Percentiles rank a stretch among this genome's conserved stretches.
phyloP scores from a whole-genome alignment of 2,329 filamentous ascomycete species.

The Chaetomiaceae sp. region DNA sequence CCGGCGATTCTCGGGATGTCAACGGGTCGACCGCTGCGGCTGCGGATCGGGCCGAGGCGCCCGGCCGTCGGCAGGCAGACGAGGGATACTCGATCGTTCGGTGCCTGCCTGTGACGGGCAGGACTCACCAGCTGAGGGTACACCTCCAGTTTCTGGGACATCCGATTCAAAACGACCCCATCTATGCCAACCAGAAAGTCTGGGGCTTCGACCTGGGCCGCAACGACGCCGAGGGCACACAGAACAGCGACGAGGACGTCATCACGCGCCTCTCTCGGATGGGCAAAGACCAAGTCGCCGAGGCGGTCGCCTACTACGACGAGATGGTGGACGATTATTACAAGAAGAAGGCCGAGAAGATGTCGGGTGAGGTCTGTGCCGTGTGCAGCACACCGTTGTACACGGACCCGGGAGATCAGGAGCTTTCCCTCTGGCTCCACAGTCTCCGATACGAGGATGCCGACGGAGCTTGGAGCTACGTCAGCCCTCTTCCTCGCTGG shows the following conservation, averaged over 20 bases:
- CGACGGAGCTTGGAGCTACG: slow-evolving; percentile 80
- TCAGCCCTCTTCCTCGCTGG: slow-evolving; percentile 80
- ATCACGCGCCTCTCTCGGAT: slow-evolving; percentile 80
- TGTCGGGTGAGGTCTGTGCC: slow-evolving; percentile 79
- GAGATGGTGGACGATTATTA: slow-evolving; percentile 90
- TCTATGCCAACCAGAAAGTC: slow-evolving; percentile 91
- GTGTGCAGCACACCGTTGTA: slow-evolving; percentile 86
- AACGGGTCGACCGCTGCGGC: slow-evolving; percentile 8
- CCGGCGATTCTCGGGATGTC: neutral
- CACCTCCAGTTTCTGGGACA: slow-evolving; percentile 93
- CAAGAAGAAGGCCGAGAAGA: slow-evolving; percentile 85
- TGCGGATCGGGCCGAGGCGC: slow-evolving; percentile 27
- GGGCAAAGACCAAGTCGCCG: slow-evolving; percentile 89
- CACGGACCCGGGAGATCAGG: slow-evolving; percentile 84
- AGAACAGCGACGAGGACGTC: slow-evolving; percentile 81
- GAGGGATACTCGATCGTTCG: slow-evolving; percentile 91
- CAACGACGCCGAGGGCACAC: slow-evolving; percentile 59
- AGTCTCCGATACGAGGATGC: slow-evolving; percentile 84
- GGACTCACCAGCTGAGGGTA: slow-evolving; percentile 92
- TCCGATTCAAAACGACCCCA: slow-evolving; percentile 95
- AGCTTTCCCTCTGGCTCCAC: slow-evolving; percentile 90
- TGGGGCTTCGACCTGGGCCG: slow-evolving; percentile 78
- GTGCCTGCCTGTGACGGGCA: slow-evolving; percentile 86
- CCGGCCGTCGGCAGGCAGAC: slow-evolving; percentile 41
- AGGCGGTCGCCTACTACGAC: slow-evolving; percentile 89